These are phyloP conservation scores for Xylaria longipes DNA, from an alignment of 495 filamentous ascomycete species.

Conservation along the genomic window DNA sequence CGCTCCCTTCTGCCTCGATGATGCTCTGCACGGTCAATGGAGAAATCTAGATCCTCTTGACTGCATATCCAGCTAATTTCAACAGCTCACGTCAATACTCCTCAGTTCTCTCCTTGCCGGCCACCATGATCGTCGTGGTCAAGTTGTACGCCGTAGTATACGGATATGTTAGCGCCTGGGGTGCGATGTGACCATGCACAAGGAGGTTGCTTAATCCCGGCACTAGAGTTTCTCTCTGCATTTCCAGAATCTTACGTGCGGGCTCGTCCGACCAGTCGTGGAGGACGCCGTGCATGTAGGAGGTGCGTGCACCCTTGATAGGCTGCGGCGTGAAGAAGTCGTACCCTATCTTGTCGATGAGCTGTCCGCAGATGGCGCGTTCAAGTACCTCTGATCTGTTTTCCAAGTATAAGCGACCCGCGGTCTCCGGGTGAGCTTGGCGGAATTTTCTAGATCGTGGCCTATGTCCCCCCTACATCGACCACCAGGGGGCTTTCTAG, in stretches of 20 bases:
- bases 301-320: conserved; percentile 48
- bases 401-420: not conserved
- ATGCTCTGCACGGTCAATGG: too few relatives aligned
- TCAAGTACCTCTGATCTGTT: not conserved
- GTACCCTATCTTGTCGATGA: conserved; percentile 31
- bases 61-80: too few relatives aligned
- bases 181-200: too few relatives aligned
- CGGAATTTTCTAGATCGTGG: not conserved
- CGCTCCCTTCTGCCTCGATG: too few relatives aligned
- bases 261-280: conserved; percentile 58
- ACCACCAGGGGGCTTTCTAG: not conserved
- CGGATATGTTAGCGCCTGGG: too few relatives aligned
- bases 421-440: not conserved
- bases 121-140: too few relatives aligned
- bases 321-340: conserved; percentile 64
- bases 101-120: too few relatives aligned
- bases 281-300: conserved; percentile 54
- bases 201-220: conserved; percentile 39
- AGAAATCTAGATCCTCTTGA: too few relatives aligned
- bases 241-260: conserved; percentile 50
- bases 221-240: not conserved
- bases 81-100: too few relatives aligned
- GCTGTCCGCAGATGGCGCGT: not conserved
- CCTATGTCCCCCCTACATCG: not conserved
- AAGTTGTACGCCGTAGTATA: too few relatives aligned